These are phyloP conservation scores for Myriangium duriaei DNA, from an alignment of 2,329 filamentous ascomycete genomes.

Conservation along the genomic window DNA sequence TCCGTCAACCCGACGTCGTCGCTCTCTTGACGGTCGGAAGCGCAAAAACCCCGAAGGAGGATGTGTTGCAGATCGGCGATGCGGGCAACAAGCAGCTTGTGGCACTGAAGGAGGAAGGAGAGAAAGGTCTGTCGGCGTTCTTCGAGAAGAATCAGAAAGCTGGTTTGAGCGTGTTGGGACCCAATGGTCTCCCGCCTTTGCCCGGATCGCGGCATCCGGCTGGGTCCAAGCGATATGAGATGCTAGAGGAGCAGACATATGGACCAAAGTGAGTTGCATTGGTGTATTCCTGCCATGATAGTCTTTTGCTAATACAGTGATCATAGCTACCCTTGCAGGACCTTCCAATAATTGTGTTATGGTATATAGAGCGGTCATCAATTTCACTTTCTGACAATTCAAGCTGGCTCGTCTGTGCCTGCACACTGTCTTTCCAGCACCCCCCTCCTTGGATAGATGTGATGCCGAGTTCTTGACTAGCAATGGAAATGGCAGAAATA, in stretches of 20 bases:
- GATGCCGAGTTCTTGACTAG: too few relatives aligned
- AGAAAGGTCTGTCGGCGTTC: conserved; percentile 58
- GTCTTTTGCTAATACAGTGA: conserved; percentile 5
- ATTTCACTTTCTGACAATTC: not conserved
- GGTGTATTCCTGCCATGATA: not conserved
- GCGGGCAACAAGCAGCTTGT: conserved; percentile 64
- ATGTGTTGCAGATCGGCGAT: conserved; percentile 60
- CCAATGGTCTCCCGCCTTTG: conserved; percentile 73
- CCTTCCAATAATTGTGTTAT: conserved; percentile 23
- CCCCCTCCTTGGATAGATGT: too few relatives aligned
- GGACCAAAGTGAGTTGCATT: conserved; percentile 27
- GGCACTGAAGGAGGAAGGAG: conserved; percentile 60
- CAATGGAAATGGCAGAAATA: too few relatives aligned
- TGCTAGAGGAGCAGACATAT: conserved; percentile 61
- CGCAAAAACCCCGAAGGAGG: conserved; percentile 65
- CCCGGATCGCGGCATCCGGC: conserved; percentile 56
- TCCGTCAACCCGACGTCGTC: conserved; percentile 76
- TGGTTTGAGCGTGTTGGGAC: conserved; percentile 50
- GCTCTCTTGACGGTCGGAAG: conserved; percentile 76
- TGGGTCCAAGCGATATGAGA: conserved; percentile 55
- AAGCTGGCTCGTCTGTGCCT: too few relatives aligned
- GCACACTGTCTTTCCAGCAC: too few relatives aligned
- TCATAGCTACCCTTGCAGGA: conserved; percentile 35
- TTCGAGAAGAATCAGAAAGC: conserved; percentile 53
- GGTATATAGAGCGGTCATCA: not conserved